phyloP scores from a whole-genome alignment of 73 alveolate species.

The Paraurostyla sp. region DNA sequence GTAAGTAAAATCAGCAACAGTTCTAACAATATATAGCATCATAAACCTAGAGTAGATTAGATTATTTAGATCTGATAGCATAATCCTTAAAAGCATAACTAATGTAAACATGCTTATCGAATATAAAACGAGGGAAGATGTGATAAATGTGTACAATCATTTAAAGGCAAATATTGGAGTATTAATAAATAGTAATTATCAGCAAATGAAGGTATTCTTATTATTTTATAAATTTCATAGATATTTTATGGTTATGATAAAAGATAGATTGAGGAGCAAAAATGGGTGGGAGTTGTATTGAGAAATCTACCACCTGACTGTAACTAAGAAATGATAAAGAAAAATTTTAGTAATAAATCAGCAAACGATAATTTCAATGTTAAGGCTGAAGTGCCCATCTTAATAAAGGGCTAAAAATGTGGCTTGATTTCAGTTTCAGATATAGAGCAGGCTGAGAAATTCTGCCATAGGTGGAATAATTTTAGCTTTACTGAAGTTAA shows the following conservation, averaged over 20 bases:
- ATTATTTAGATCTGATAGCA: too few species aligned
- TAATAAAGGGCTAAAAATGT: background rate
- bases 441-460: slow-evolving; percentile 33
- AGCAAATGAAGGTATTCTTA: background rate
- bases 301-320: slow-evolving; percentile 32
- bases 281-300: slow-evolving; percentile 26
- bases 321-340: background rate
- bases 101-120: too few species aligned
- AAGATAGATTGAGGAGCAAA: background rate
- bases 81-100: too few species aligned
- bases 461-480: slow-evolving; percentile 18
- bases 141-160: background rate
- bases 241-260: slow-evolving; percentile 3
- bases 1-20: background rate
- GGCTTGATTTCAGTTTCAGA: background rate
- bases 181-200: background rate
- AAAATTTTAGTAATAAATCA: background rate
- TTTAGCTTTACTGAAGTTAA: background rate
- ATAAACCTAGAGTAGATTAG: too few species aligned
- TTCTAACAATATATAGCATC: background rate
- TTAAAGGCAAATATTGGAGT: background rate
- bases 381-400: background rate
- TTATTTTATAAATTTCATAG: background rate
- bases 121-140: background rate
- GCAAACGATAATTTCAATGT: background rate